phyloP scores from a whole-genome alignment of 2,329 filamentous ascomycete species.

The Pseudonectria foliicola region DNA sequence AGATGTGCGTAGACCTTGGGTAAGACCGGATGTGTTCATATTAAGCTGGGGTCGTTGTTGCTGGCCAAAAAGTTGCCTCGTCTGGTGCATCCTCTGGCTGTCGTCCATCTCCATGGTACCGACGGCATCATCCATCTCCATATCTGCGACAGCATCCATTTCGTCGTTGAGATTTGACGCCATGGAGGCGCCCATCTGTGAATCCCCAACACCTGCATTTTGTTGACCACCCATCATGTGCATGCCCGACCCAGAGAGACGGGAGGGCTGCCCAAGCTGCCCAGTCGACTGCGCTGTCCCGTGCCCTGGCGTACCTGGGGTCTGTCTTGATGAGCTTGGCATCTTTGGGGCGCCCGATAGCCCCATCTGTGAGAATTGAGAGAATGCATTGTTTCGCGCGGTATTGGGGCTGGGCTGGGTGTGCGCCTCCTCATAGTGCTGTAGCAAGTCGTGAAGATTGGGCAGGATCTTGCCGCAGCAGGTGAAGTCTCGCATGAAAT shows the following conservation, averaged over 20 bases:
- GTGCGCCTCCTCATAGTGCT: constrained; percentile 95
- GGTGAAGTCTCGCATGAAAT: constrained; percentile 95
- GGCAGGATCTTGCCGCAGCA: constrained; percentile 88
- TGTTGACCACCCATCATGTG: constrained; percentile 36
- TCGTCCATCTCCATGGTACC: constrained; percentile 59
- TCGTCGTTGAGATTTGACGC: constrained; percentile 44
- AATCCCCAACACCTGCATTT: constrained; percentile 16
- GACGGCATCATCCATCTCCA: constrained; percentile 90
- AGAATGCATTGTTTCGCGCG: constrained; percentile 33
- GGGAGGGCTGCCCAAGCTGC: constrained; percentile 29
- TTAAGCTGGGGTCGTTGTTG: constrained; percentile 65
- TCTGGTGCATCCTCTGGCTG: constrained; percentile 60
- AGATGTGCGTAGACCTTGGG: constrained; percentile 74
- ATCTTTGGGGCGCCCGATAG: constrained; percentile 26
- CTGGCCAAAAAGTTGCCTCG: constrained; percentile 61
- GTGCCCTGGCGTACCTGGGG: constrained; percentile 23
- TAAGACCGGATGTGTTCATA: constrained; percentile 67
- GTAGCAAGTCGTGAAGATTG: constrained; percentile 87
- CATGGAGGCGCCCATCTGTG: constrained; percentile 38
- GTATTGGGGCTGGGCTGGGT: constrained; percentile 55
- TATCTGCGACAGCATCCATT: constrained; percentile 82
- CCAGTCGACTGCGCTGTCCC: constrained; percentile 21
- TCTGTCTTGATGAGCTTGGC: constrained; percentile 28
- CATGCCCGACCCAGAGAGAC: constrained; percentile 23
- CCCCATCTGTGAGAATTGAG: constrained; percentile 32